Conservation (phyloP, 2,329 filamentous ascomycete species). For the Sporothrix globosa region DNA sequence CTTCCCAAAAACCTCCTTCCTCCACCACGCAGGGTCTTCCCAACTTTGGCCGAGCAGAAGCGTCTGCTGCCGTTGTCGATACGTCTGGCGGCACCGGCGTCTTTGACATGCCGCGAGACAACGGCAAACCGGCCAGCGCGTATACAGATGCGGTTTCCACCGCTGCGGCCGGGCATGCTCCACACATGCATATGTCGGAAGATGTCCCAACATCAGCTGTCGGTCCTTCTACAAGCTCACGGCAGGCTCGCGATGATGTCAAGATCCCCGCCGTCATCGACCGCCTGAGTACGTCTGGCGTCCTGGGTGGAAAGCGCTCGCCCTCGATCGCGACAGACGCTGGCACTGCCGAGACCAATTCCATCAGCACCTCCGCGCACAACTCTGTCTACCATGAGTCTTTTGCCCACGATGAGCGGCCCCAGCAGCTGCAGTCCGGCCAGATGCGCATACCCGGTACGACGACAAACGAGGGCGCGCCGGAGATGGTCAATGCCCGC, state of each 20-base stretch:
- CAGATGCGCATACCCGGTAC: conserved; percentile 60
- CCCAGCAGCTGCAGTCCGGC: conserved; percentile 52
- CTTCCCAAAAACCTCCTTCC: conserved; percentile 47
- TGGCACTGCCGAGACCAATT: conserved; percentile 59
- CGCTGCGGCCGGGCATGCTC: conserved; percentile 51
- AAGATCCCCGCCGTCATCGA: conserved; percentile 58
- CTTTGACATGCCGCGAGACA: conserved; percentile 45
- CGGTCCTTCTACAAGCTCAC: background rate
- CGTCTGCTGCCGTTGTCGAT: conserved; percentile 50
- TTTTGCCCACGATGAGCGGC: conserved; percentile 53
- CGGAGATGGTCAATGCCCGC: conserved; percentile 62
- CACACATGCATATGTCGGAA: conserved; percentile 31
- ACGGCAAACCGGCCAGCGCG: conserved; percentile 37
- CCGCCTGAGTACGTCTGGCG: conserved; percentile 55
- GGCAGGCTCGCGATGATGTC: conserved; percentile 40
- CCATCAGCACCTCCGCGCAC: conserved; percentile 62
- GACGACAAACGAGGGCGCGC: conserved; percentile 58
- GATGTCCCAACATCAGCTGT: background rate
- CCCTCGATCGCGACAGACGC: conserved; percentile 63
- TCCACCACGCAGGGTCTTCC: conserved; percentile 48
- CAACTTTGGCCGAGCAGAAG: conserved; percentile 50
- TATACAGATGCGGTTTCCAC: conserved; percentile 40
- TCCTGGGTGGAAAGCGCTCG: conserved; percentile 52
- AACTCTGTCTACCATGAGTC: conserved; percentile 61
- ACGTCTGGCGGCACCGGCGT: conserved; percentile 47